Base-by-base conservation (phyloP, 768 basidiomycete species). In the Gautieria morchelliformis region DNA sequence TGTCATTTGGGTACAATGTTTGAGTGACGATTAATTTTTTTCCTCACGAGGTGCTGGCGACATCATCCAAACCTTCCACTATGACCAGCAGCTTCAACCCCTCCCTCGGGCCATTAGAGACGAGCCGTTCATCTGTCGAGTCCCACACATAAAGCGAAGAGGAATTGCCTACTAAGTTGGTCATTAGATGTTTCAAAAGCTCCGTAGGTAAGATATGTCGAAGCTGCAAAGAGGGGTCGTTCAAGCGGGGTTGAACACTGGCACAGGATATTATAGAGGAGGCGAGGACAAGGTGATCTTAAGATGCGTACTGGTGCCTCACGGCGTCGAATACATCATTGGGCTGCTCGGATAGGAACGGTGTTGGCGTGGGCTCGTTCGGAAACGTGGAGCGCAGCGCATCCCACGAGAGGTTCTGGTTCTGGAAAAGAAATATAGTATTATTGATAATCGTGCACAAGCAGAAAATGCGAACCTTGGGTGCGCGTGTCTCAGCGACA, bases 291-390 rank as follows among this genome's bases (percentile, higher is more conserved):
- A 24, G 15, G 24, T 42, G 7, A 53, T 14, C 47, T 17, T 49
- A 56, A 40, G 33, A 20, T 22, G 69, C 82, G 70, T 62, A 88
- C 87, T 78, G 71, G 58, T 83, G 73, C 66, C 79, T 75, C n/a
- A 81, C 78, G 9, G 81, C 76, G 6, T 80, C 75, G 58, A 79
- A 81, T 5, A 80, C 67, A 10, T 71, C 61, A 41, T 68, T 64
- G 55, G 78, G 71, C 66, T 89, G 86, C 65, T 89, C 87, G 5
- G 87, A 85, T 22, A 91, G 68, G 63, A 89, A 85, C 0, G 83
- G 73, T 0, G 81, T 77, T 0, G 72, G 69, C 17, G 69, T 66
- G 10, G 73, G 65, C 12, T 60, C 59, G 4, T 58, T 60, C 1
- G 65, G 62, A 53, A 69, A 70, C 4, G 69, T 68, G 5, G 72